These are phyloP conservation scores for Ophiocordyceps camponoti-saundersi DNA, from an alignment of 2,329 filamentous ascomycete species.

Conservation along the genomic window DNA sequence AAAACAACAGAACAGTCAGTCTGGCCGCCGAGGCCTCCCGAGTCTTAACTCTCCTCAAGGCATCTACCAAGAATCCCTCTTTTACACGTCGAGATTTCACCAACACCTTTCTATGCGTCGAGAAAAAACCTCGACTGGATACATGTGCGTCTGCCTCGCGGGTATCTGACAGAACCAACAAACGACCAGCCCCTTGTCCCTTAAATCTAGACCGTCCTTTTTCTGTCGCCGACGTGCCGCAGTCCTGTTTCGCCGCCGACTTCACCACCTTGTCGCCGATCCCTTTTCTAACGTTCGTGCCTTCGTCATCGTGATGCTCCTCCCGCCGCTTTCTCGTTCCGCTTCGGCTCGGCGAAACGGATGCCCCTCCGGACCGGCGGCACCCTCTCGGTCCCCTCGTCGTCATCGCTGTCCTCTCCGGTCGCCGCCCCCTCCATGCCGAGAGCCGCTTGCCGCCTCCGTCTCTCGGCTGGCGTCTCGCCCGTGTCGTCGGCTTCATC, in stretches of 20 bases:
- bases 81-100: background rate
- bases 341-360: conserved; percentile 36
- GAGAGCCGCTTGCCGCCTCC: conserved; percentile 56
- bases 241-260: background rate
- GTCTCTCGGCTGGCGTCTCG: conserved; percentile 60
- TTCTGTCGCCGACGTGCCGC: background rate
- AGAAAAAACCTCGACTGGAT: background rate
- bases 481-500: conserved; percentile 21
- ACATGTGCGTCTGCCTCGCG: background rate
- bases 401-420: conserved; percentile 35
- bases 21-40: background rate
- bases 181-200: background rate
- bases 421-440: conserved; percentile 36
- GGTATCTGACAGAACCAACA: background rate
- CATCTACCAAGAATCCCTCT: background rate
- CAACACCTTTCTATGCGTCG: background rate
- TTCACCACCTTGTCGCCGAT: background rate
- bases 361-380: conserved; percentile 37
- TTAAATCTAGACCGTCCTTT: background rate
- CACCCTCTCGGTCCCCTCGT: conserved; percentile 38
- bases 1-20: background rate
- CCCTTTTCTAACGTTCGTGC: background rate
- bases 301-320: background rate
- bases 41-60: background rate
- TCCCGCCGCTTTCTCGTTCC: background rate